Percentiles rank a stretch among this genome's conserved stretches.
These are phyloP conservation scores for Pichia gijzeniarum DNA, from an alignment of 805 yeast genomes.

Conservation along the genomic window DNA sequence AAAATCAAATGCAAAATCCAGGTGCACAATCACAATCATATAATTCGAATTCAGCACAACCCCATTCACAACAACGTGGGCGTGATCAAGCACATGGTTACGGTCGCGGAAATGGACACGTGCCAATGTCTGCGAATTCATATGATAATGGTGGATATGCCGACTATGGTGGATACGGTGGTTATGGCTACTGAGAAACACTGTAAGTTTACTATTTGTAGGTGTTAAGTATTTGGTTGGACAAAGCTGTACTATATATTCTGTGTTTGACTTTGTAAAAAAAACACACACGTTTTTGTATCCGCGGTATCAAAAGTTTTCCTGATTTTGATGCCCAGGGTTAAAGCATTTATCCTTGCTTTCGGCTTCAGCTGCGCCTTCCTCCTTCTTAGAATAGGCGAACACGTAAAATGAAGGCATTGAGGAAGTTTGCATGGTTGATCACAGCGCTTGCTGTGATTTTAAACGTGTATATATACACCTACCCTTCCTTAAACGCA, in stretches of 20 bases:
- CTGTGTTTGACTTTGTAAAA: no score
- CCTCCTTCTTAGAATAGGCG: neutral
- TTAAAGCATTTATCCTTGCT: no score
- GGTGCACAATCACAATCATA: neutral
- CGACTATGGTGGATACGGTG: constrained; percentile 11
- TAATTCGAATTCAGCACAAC: constrained; percentile 10
- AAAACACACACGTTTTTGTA: no score
- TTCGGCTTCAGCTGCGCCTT: neutral
- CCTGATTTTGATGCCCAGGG: no score
- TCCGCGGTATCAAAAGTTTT: no score
- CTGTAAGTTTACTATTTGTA: neutral
- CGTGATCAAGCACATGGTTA: no score
- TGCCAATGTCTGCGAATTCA: no score
- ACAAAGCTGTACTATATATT: no score
- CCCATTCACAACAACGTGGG: constrained; percentile 1
- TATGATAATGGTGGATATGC: constrained; percentile 5
- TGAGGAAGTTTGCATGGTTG: constrained; percentile 16
- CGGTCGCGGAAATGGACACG: no score
- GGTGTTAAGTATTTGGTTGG: no score
- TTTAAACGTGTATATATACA: constrained; percentile 60
- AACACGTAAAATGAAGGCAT: neutral
- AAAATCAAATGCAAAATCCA: constrained; percentile 24
- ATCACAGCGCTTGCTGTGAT: constrained; percentile 36
- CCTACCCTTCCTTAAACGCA: constrained; percentile 62
- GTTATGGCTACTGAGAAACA: neutral